These are phyloP conservation scores for Yamadazyma scolyti DNA, from an alignment of 805 yeast genomes.

Conservation along the genomic window DNA sequence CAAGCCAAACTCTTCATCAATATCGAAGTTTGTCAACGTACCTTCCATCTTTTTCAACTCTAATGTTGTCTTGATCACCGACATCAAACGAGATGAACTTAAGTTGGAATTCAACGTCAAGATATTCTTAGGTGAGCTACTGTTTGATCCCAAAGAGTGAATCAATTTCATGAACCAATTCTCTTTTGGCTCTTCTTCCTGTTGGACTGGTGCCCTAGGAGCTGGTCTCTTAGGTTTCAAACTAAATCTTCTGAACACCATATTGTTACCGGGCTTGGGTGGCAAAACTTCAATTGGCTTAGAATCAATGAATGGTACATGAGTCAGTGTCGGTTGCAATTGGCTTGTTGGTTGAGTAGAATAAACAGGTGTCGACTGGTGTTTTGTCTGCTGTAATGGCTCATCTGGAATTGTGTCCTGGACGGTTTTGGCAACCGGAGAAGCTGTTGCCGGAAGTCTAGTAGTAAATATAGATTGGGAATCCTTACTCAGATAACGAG, in stretches of 20 bases:
- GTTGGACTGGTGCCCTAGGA: constrained; percentile 30
- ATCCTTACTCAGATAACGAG: too few species aligned
- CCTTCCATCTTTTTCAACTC: constrained; percentile 49
- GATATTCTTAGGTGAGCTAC: constrained; percentile 16
- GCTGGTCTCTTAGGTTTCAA: constrained; percentile 38
- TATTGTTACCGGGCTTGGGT: constrained; percentile 8
- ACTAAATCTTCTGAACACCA: constrained; percentile 23
- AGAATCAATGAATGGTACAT: background rate
- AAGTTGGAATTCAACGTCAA: constrained; percentile 31
- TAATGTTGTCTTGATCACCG: constrained; percentile 37
- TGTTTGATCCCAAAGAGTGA: constrained; percentile 17
- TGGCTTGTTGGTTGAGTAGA: too few species aligned
- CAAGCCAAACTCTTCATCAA: constrained; percentile 41
- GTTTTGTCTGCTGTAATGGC: background rate
- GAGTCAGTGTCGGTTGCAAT: background rate
- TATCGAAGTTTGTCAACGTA: constrained; percentile 37
- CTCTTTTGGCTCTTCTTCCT: constrained; percentile 14
- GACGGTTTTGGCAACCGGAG: too few species aligned
- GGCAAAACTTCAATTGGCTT: constrained; percentile 5
- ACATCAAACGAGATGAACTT: constrained; percentile 25
- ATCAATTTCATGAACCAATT: constrained; percentile 40
- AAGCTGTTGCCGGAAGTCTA: too few species aligned
- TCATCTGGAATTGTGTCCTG: background rate
- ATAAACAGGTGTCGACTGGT: too few species aligned
- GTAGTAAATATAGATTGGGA: too few species aligned